Evolutionary conservation across 2,329 filamentous ascomycete genomes (phyloP).

Genomic region (Didymella arachidicola): DNA sequence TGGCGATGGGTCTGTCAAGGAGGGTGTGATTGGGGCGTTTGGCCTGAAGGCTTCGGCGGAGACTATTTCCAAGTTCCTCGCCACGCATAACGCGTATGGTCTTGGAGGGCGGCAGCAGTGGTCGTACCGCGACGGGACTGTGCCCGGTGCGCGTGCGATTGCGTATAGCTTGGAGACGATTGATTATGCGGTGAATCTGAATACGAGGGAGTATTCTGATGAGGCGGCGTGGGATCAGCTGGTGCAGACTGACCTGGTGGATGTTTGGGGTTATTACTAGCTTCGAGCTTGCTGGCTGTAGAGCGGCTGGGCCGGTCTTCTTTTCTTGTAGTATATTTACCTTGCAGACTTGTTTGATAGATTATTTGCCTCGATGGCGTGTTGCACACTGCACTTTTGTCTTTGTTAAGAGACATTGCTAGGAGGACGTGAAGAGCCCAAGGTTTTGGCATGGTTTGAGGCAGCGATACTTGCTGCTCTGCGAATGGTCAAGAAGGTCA

Average conservation of each 20-base stretch:
- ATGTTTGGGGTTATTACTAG: conserved; percentile 9
- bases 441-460: too few relatives aligned
- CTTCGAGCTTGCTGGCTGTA: not conserved
- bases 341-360: not conserved
- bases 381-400: too few relatives aligned
- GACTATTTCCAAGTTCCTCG: conserved; percentile 27
- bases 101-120: conserved; percentile 8
- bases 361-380: too few relatives aligned
- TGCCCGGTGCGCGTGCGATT: conserved; percentile 17
- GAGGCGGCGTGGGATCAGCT: conserved; percentile 9
- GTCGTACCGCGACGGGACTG: conserved; percentile 10
- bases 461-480: not conserved
- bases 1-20: conserved; percentile 30
- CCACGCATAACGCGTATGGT: conserved; percentile 8
- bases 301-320: not conserved
- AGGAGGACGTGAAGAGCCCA: too few relatives aligned
- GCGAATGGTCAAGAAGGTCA: not conserved
- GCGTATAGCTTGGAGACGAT: conserved; percentile 9
- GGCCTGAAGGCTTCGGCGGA: conserved; percentile 28
- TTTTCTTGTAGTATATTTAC: not conserved
- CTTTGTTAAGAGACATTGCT: too few relatives aligned
- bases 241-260: conserved; percentile 1
- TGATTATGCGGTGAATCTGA: conserved; percentile 19
- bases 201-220: conserved; percentile 17
- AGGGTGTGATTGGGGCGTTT: conserved; percentile 26